A percentile compares a stretch with the other conserved stretches of the same genome.
Evolutionary conservation across 345 rosid genomes (phyloP).

Genomic region (Triadica sebifera): DNA sequence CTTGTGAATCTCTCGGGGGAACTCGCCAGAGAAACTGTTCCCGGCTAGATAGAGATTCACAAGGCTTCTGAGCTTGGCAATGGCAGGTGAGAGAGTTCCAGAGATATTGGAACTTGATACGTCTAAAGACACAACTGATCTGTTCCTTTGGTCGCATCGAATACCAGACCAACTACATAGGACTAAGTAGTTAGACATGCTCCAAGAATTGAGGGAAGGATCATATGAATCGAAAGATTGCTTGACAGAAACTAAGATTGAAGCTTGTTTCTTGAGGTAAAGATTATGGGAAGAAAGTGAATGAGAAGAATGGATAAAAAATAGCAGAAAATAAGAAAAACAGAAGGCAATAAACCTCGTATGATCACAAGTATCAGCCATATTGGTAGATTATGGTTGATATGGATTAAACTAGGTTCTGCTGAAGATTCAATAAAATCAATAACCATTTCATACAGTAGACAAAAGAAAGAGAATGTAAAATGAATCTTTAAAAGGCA

Average conservation of each 20-base stretch:
- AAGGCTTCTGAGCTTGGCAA: conserved; percentile 41
- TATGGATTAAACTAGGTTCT: conserved; percentile 3
- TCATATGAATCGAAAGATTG: conserved; percentile 43
- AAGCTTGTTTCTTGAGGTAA: conserved; percentile 51
- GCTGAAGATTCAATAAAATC: conserved; percentile 17
- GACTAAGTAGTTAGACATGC: conserved; percentile 41
- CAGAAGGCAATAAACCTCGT: too few species aligned
- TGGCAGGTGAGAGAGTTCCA: conserved; percentile 51
- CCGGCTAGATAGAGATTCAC: conserved; percentile 44
- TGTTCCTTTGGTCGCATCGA: conserved; percentile 39
- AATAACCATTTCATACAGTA: conserved; percentile 8
- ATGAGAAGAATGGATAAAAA: conserved; percentile 19
- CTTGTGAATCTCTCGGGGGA: conserved; percentile 37
- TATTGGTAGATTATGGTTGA: conserved; percentile 3
- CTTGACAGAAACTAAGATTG: conserved; percentile 51
- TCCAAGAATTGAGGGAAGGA: conserved; percentile 52
- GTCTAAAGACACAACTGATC: conserved; percentile 49
- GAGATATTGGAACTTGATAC: conserved; percentile 53
- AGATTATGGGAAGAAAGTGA: conserved; percentile 32
- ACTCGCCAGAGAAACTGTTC: conserved; percentile 39
- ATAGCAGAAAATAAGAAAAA: conserved; percentile 29
- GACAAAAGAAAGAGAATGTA: conserved; percentile 4
- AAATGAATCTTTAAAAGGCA: too few species aligned
- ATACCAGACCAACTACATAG: conserved; percentile 59
- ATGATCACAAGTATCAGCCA: conserved; percentile 24